Conservation (phyloP, 2,329 filamentous ascomycete genomes). For the Venturiaceae sp. region DNA sequence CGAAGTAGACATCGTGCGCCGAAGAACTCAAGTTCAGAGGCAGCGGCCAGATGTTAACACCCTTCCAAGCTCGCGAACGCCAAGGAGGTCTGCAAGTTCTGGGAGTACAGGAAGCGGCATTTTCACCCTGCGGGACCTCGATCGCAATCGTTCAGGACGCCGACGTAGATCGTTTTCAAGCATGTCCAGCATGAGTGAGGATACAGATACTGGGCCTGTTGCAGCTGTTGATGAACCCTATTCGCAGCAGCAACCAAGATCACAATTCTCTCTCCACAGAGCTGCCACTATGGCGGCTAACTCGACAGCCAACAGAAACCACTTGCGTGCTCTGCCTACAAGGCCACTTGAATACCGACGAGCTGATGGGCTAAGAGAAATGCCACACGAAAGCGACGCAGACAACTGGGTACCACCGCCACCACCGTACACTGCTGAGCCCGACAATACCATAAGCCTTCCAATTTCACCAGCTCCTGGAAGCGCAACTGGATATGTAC, state of each 20-base stretch:
- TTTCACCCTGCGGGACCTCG: not conserved
- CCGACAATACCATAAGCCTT: conserved; percentile 17
- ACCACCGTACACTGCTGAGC: conserved; percentile 64
- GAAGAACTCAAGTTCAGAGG: conserved; percentile 25
- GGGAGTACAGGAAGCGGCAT: conserved; percentile 1
- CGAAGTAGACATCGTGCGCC: conserved; percentile 29
- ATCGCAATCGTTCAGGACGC: not conserved
- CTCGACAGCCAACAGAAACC: conserved; percentile 61
- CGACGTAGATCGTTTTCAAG: conserved; percentile 8
- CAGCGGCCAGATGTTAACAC: conserved; percentile 2
- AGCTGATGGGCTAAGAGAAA: conserved; percentile 59
- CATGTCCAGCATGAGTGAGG: conserved; percentile 17
- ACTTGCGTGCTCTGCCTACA: conserved; percentile 48
- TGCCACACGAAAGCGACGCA: conserved; percentile 78
- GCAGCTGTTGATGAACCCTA: conserved; percentile 29
- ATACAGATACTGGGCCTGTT: conserved; percentile 15
- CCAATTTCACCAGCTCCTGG: not conserved
- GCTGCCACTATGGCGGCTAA: conserved; percentile 44
- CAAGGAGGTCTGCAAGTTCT: conserved; percentile 7
- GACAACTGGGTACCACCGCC: conserved; percentile 85
- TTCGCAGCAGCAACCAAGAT: conserved; percentile 28
- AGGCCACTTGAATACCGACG: conserved; percentile 53
- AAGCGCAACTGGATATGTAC: not conserved
- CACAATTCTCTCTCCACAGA: conserved; percentile 26
- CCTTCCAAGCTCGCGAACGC: not conserved